Percentiles rank a stretch among this genome's conserved stretches.
These are phyloP conservation scores for Ormosia semicastrata DNA, from an alignment of 306 rosid species.

Conservation along the genomic window DNA sequence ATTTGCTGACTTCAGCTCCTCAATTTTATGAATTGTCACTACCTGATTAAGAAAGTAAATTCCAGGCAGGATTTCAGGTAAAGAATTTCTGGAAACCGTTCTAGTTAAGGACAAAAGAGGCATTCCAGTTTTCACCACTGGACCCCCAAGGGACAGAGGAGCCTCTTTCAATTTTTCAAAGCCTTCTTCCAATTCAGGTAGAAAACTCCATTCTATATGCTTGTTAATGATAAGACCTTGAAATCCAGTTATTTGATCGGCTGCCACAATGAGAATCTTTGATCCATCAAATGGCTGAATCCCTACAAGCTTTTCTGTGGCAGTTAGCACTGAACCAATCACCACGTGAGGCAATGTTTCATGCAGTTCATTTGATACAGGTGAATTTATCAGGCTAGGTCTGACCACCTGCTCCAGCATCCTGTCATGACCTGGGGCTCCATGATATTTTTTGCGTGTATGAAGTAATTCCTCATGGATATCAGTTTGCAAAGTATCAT, in stretches of 20 bases:
- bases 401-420: conserved; percentile 32
- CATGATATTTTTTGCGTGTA: conserved; percentile 34
- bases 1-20: conserved; percentile 53
- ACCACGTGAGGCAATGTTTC: conserved; percentile 43
- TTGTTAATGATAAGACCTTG: conserved; percentile 86
- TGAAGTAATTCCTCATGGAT: conserved; percentile 30
- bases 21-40: conserved; percentile 42
- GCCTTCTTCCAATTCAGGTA: conserved; percentile 52
- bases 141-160: conserved; percentile 79
- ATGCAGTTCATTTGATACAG: conserved; percentile 25
- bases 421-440: conserved; percentile 39
- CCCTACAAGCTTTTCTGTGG: conserved; percentile 65
- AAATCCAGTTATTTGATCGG: conserved; percentile 62
- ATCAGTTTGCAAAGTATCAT: conserved; percentile 35
- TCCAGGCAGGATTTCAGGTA: conserved; percentile 72
- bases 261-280: conserved; percentile 72
- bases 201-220: conserved; percentile 60
- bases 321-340: conserved; percentile 63
- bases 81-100: conserved; percentile 22
- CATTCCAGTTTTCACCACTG: conserved; percentile 55
- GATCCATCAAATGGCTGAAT: conserved; percentile 70
- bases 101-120: conserved; percentile 66
- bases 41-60: conserved; percentile 66
- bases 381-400: conserved; percentile 40
- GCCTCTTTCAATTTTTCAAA: conserved; percentile 50